Evolutionary conservation across 257 asterid genomes (phyloP), one percentile per base, ranked within the genome.

Genomic region (Echium plantagineum): DNA sequence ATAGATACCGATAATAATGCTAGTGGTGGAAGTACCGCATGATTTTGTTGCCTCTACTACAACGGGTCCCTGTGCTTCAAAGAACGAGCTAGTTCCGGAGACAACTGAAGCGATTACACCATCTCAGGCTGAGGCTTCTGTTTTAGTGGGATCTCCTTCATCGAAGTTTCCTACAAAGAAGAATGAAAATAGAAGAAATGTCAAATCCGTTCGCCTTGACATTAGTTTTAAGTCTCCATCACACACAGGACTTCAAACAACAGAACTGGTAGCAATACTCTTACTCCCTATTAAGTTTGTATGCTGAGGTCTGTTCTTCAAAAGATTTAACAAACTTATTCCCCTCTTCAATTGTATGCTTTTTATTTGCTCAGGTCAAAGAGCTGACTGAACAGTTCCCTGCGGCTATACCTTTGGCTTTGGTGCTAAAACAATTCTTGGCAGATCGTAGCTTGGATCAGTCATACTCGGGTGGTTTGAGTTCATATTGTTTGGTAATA

Each of bases 391-490:
- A 86, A 67, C 85, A 85, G 72, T 89, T 93, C 78, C 94, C 96
- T 64, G 95, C 98, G 64, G 80, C 89, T 32, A 83, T 78, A 67
- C 98, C 97, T 72, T 97, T 93, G 65, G 85, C 90, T 49, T 75
- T 89, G 79, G 95, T 89, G 71, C 82, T 93, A 59, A 93, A 93
- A 78, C 96, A 88, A 81, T 93, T 93, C 80, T 72, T 93, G 83
- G 97, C 98, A 8, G 98, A 93, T 69, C 98, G 98, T 70, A 79
- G 94, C 71, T 76, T 93, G 78, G 95, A 89, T 77, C 98, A 89
- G 71, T 89, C 98, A 59, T 93, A 93, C 73, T 93, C 98, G 20
- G 98, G 98, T 62, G 98, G 98, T 70, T 83, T 93, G 67, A 93
- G 94, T 78, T 89, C 98, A 28, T 86, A 93, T 74, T 93, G 94